Evolutionary conservation across 2,329 filamentous ascomycete genomes (phyloP), one percentile per base, ranked within the genome.

Genomic region (Exserohilum turcica): DNA sequence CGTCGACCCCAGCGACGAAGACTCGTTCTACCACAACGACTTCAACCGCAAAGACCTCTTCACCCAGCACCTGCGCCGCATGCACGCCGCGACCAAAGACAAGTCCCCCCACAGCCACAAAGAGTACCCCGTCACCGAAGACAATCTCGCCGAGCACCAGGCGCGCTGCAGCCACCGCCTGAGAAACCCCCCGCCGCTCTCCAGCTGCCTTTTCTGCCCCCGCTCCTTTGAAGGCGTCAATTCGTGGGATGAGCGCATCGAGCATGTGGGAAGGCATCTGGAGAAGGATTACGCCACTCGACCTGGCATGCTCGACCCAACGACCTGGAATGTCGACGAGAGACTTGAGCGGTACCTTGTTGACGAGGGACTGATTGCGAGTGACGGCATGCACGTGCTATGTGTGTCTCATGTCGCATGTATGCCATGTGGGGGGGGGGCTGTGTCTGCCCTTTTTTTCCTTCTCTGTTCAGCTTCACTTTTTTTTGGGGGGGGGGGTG

Each of bases 41-140:
- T 96, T 96, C 79, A 95, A 95, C 75, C 88, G 92, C 66, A 96
- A 95, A 71, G 92, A 97, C 67, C 84, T 97, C 8, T 96, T 92
- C 77, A 91, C 88, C 0, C 91, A 96, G 67, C 93, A 97, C 68
- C 81, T 93, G 2, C 84, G 90, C 5, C 88, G 93, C 40, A 95
- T 95, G 90, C 92, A 97, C 70, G 79, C 83, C 0, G 82, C 84
- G 0, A 72, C 80, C 10, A 53, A 62, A 9, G 51, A 61, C 15
- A 47, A 48, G 56, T 62, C 42, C 60, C 55, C 64, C 62, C 79
- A 54, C 63, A 73, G 51, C 59, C 61, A 82, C 77, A 65, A 84
- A 83, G 63, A 71, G 13, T 64, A 57, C 35, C 61, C 63, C 1
- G 67, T 79, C 31, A 72, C 63, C 13, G 84, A 89, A 43, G 77